Evolutionary conservation across 441 rosid genomes (phyloP), one percentile per base, ranked within the genome.

Genomic region (Corymbia citriodora): DNA sequence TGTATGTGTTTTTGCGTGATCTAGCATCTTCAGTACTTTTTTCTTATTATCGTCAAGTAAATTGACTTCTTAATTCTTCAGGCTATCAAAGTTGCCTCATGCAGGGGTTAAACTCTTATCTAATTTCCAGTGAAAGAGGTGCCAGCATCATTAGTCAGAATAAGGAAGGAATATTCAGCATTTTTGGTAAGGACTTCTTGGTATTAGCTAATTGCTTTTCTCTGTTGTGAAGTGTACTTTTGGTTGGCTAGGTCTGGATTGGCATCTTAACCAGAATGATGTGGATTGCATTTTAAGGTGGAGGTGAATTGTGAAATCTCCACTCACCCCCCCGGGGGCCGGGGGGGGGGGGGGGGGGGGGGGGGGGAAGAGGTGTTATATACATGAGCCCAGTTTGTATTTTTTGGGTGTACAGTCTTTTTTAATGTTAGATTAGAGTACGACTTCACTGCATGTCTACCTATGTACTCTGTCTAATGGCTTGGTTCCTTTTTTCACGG

Each of bases 131-230:
- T 25, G 92, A 94, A 91, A 95, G 99, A 93, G 99, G 97, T 93
- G 89, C 91, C 89, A 94, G 92, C 95, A 90, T 97, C 89, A 92
- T 97, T 88, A 95, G 97, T 96, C 93, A 95, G 94, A 98, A 97
- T 92, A 98, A 96, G 94, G 99, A 98, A 93, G 99, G 99, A 55
- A 89, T 98, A 87, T 98, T 91, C 90, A 96, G 99, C 94, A 93
- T 96, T 90, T 93, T 96, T 87, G 99, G 99, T 96, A 91, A 93
- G 95, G 83, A 86, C 53, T 88, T 88, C 49, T 87, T 59, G n/a
- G 83, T 27, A 87, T 87, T 55, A 87, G 5, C 65, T 33, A 59
- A 87, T 55, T 40, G 29, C 40, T 53, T 40, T 15, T 87, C 27
- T 40, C 54, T 55, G 65, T 53, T 55, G 29, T 25, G 65, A 87